Percentiles rank a stretch among this genome's conserved stretches.
Conservation (phyloP, 2,329 filamentous ascomycete genomes). For the Aspergillus chevalieri region DNA sequence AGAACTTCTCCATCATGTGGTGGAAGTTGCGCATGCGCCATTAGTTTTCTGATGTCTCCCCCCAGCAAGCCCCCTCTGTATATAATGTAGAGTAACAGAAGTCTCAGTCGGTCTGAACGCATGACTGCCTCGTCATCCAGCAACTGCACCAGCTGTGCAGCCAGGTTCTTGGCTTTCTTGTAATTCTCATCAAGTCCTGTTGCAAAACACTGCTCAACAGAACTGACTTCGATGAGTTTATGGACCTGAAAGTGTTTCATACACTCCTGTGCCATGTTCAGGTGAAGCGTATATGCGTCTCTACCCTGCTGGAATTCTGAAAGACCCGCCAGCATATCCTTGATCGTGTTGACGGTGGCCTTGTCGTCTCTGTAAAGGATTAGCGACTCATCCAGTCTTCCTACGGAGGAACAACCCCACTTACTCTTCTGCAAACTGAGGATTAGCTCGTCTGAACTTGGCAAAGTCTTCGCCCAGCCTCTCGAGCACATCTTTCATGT, state of each 20-base stretch:
- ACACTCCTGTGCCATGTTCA: conserved; percentile 94
- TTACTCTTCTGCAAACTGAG: conserved; percentile 74
- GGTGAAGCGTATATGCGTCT: conserved; percentile 85
- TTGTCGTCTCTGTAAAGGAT: conserved; percentile 49
- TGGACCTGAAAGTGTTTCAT: conserved; percentile 86
- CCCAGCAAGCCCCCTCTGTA: conserved; percentile 78
- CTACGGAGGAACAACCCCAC: conserved; percentile 7
- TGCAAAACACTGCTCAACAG: conserved; percentile 81
- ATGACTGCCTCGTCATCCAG: conserved; percentile 74
- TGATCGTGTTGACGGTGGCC: conserved; percentile 80
- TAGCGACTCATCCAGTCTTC: conserved; percentile 3
- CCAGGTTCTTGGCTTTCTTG: conserved; percentile 81
- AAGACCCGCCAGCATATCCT: conserved; percentile 92
- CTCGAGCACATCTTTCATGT: conserved; percentile 97
- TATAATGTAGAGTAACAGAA: conserved; percentile 79
- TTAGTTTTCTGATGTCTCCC: conserved; percentile 76
- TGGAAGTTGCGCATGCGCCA: conserved; percentile 75
- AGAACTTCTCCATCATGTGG: conserved; percentile 67
- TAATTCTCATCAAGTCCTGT: conserved; percentile 91
- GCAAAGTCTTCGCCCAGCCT: conserved; percentile 90
- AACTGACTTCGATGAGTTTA: conserved; percentile 80
- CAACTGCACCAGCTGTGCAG: conserved; percentile 78
- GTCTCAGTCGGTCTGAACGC: conserved; percentile 68
- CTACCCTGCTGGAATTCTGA: conserved; percentile 95
- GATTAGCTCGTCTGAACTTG: conserved; percentile 83